These are phyloP conservation scores for Albophoma yamanashiensis DNA, from an alignment of 2,329 filamentous ascomycete species.

Conservation along the genomic window DNA sequence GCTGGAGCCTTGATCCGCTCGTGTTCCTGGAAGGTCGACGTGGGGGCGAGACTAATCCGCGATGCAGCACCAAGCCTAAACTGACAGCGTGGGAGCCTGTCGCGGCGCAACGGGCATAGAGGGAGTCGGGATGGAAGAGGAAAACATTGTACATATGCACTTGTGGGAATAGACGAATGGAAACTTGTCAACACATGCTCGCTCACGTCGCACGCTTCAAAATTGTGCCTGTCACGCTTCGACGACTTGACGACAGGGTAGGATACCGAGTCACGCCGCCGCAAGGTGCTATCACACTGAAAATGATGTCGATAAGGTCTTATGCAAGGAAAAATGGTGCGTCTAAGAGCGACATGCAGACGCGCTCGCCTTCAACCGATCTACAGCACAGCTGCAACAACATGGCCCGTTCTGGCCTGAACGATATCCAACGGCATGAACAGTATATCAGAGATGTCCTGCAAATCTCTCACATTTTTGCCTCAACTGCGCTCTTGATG, in stretches of 20 bases:
- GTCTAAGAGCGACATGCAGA: not conserved
- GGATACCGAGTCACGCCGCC: not conserved
- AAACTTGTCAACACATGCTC: not conserved
- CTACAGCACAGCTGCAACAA: not conserved
- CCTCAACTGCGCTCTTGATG: conserved; percentile 8
- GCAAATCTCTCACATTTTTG: conserved; percentile 5
- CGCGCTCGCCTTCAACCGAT: not conserved
- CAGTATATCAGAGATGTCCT: not conserved
- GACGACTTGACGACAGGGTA: not conserved
- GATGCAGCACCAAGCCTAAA: conserved; percentile 40
- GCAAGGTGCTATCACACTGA: not conserved
- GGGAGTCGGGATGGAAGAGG: conserved; percentile 1
- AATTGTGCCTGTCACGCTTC: not conserved
- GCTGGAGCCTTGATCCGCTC: not conserved
- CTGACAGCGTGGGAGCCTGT: conserved; percentile 41
- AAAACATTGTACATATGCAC: conserved; percentile 18
- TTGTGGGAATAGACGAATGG: conserved; percentile 2
- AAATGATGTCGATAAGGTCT: not conserved
- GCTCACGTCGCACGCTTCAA: not conserved
- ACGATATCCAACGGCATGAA: not conserved
- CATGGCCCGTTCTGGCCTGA: not conserved
- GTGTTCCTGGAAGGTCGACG: not conserved
- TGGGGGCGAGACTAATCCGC: not conserved
- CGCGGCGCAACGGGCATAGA: conserved; percentile 21
- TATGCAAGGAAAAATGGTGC: not conserved